Base-by-base conservation (phyloP, 140 eudicot species). In the Flaveria floridana region DNA sequence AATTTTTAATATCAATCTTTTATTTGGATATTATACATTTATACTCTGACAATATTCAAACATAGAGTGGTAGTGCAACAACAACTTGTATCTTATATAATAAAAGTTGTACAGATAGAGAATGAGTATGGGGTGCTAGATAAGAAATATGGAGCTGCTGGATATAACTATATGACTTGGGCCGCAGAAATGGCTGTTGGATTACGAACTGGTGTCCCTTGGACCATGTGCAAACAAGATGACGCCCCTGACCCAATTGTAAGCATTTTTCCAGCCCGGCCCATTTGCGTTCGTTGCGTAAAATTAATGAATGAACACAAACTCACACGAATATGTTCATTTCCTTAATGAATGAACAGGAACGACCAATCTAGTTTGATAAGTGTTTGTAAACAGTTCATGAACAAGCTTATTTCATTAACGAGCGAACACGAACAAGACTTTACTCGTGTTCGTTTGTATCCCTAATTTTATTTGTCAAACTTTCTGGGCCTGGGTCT, bases 211-310 rank as follows among this genome's bases (percentile, higher is more conserved):
- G 96, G 96, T 50, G 99, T 95, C 76, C 99, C 99, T 12, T 95
- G 99, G 99, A 86, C 82, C 34, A 95, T 95, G 99, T 95, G 99
- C 82, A 95, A 95, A 80, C 92, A 95, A 76, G 90, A 85, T 0
- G 96, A 87, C 72, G 96, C 99, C 13, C 99, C 99, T 1, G 99
- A 90, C 78, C 97, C 99, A 48, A 84, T 94, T 85, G 99, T 94
- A 79, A 88, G 89, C 71, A 8, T 37, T 55, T 52, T 58, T 47
- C 71, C 37, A 19, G 20, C 72, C 75, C 63, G 25, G 64, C 63
- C 70, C 70, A 3, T 42, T 41, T 53, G 6, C 4, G 1, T 30
- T 30, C 37, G 4, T 30, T 30, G 37, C 6, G 6, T 30, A 30
- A 30, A 30, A 30, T 30, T 30, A 30, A 4, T 30, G 37, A 30